A percentile compares a stretch with the other conserved stretches of the same genome.
These are phyloP conservation scores for Sophora flavescens DNA, from an alignment of 306 rosid species.

Conservation along the genomic window DNA sequence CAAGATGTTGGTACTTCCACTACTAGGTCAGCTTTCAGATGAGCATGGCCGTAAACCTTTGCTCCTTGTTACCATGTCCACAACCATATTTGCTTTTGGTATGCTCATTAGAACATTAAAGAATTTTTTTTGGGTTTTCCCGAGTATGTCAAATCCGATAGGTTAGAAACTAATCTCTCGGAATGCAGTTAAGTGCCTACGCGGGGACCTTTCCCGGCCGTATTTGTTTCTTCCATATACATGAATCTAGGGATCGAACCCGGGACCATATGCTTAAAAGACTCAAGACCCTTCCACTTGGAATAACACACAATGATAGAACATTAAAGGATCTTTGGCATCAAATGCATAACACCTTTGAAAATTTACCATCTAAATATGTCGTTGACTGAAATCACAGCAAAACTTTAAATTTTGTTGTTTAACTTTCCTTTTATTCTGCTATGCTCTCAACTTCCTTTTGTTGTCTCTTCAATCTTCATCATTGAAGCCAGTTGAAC, in stretches of 20 bases:
- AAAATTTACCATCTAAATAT: conserved; percentile 14
- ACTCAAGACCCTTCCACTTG: no score
- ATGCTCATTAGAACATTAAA: conserved; percentile 14
- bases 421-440: background rate
- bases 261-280: no score
- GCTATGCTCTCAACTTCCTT: conserved; percentile 3
- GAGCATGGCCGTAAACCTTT: conserved; percentile 85
- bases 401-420: background rate
- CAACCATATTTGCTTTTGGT: conserved; percentile 76
- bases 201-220: no score
- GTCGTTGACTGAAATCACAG: background rate
- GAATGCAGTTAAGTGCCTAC: no score
- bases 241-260: no score
- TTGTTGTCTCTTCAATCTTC: background rate
- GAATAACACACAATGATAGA: no score
- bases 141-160: no score
- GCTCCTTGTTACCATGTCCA: conserved; percentile 70
- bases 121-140: no score
- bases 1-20: conserved; percentile 81
- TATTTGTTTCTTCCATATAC: no score
- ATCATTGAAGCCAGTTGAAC: conserved; percentile 15
- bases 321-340: background rate
- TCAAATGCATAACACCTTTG: background rate
- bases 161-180: no score
- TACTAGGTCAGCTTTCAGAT: conserved; percentile 88